These are phyloP conservation scores for Malus hybrid DNA, from an alignment of 331 rosid genomes.

Conservation along the genomic window DNA sequence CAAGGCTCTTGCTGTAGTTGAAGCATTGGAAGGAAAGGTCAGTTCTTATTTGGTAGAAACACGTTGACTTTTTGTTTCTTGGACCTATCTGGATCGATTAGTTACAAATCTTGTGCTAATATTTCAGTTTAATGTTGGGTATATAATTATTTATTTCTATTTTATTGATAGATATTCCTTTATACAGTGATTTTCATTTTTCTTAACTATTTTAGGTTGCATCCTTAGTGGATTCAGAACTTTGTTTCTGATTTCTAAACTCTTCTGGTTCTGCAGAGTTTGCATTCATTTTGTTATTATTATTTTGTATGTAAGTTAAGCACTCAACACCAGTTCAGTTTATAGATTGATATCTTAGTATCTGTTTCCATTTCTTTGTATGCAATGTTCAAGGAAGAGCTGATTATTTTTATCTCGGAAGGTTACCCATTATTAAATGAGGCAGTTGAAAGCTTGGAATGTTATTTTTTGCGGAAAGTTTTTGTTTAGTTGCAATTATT, in stretches of 20 bases:
- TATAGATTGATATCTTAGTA: not conserved
- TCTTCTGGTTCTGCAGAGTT: not conserved
- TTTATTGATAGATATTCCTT: not conserved
- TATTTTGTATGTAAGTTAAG: not conserved
- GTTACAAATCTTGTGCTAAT: not conserved
- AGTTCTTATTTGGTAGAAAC: conserved; percentile 16
- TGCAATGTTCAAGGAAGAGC: not conserved
- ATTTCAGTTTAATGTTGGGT: not conserved
- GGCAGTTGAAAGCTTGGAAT: not conserved
- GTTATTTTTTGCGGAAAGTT: not conserved
- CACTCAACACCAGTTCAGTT: not conserved
- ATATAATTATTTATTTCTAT: not conserved
- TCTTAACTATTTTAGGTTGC: not conserved
- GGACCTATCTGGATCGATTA: not conserved
- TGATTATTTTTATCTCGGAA: not conserved
- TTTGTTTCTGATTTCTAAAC: not conserved
- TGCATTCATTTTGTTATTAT: not conserved
- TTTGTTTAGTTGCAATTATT: not conserved
- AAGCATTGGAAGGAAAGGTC: conserved; percentile 99
- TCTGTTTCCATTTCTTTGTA: not conserved
- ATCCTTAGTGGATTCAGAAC: not conserved
- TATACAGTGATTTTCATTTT: not conserved
- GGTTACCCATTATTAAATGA: not conserved
- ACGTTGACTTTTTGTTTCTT: not conserved
- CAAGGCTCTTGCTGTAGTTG: conserved; percentile 63